Base-by-base conservation (phyloP, 306 rosid genomes). In the Vachellia pachyceras region DNA sequence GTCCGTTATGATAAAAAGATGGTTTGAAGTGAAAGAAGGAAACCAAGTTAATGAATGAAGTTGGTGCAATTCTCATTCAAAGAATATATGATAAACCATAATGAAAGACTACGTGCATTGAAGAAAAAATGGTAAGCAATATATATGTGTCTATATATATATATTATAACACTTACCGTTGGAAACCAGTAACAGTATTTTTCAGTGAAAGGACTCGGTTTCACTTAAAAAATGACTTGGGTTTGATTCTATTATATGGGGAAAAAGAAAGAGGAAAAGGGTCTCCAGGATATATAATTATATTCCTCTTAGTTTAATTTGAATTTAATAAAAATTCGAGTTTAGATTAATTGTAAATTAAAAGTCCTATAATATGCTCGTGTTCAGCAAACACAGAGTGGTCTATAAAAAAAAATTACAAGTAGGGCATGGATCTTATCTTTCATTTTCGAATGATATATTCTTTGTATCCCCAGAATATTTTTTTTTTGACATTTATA, bases 21-120 rank as follows among this genome's bases (percentile, higher is more conserved):
- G 41, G n/a, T 15, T 64, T 64, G 70, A 64, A 36, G 70, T 75
- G 25, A 68, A 4, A 29, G 70, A 39, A 75, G 33, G 54, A 35
- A 60, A 65, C 50, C 64, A 25, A 71, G 64, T 82, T 50, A 77
- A 77, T 82, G 82, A 72, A 72, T 44, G 41, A 66, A 73, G 23
- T 66, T 78, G 50, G 76, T 46, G 47, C 6, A 42, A 49, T 6
- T 75, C 65, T 77, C 61, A 80, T 77, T 67, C 49, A 67, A 67
- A 40, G 41, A 76, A 42, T 57, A 73, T 12, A 39, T 67, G 72
- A 39, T 65, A 65, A 35, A 36, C 39, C 72, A 67, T 67, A 7
- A 81, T 72, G 50, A 81, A 36, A 15, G 3, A 75, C 74, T 72
- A 80, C 73, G 42, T 80, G 69, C 64, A 2, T 39, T 66, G 65